Conservation (phyloP, 108 stramenopile species). For the Nannochloropsis oceanica region DNA sequence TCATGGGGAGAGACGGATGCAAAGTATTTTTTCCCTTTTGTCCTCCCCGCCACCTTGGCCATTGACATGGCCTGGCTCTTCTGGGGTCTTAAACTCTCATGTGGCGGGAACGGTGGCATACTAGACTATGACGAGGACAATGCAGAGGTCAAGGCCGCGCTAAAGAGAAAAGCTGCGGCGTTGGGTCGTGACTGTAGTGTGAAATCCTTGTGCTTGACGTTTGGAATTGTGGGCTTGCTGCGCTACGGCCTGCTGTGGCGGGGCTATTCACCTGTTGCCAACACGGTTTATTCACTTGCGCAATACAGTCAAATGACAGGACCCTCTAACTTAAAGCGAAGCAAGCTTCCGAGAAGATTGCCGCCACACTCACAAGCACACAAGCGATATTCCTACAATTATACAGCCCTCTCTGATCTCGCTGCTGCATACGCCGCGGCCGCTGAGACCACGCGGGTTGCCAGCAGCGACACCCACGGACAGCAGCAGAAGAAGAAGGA, state of each 20-base stretch:
- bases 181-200: neutral
- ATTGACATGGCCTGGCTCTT: neutral
- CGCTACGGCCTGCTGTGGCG: neutral
- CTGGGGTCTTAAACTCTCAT: neutral
- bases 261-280: neutral
- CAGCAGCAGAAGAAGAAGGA: neutral
- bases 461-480: neutral
- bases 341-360: neutral
- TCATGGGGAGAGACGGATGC: neutral
- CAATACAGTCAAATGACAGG: neutral
- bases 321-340: neutral
- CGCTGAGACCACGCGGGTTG: neutral
- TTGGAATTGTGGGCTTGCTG: neutral
- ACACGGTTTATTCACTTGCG: neutral
- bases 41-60: neutral
- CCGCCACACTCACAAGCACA: neutral
- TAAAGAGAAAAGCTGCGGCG: neutral
- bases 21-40: neutral
- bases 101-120: too few relatives aligned
- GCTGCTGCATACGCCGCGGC: neutral
- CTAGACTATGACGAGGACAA: neutral
- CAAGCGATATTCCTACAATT: neutral
- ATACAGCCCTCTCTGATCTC: neutral
- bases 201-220: neutral
- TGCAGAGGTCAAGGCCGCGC: neutral